Base-by-base conservation (phyloP, 2,329 filamentous ascomycete genomes). In the Akanthomyces lecanii region DNA sequence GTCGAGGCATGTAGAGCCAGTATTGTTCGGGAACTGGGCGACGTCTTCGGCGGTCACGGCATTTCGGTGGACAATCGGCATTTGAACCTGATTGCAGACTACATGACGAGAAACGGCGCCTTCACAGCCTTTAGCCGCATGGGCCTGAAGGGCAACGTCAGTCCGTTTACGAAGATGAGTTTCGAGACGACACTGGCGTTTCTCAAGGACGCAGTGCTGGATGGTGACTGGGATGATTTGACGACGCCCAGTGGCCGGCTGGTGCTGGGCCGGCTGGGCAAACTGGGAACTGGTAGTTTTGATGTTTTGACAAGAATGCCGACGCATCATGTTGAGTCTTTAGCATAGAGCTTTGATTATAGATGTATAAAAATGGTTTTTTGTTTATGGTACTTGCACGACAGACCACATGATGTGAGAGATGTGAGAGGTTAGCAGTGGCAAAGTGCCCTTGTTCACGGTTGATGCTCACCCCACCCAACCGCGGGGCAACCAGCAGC, bases 171-270 rank as follows among this genome's bases (percentile, higher is more conserved):
- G 77, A 98, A 98, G 83, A 98, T 98, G 94, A 96, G 91, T 75
- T 99, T 98, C 78, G 95, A 99, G 83, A 99, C 95, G 4, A 99
- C 95, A 2, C 85, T 98, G 45, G 89, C 90, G 0, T 97, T 97
- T 81, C 82, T 99, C 71, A 93, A 90, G 75, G 95, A 98, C 72
- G 93, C 95, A 1, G 89, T 97, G 30, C 80, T 96, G 63, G 92
- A 96, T 71, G 88, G 91, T 56, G 95, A 98, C 75, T 91, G 87
- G 82, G 95, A 99, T 75, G 90, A 95, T 70, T 79, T 99, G 65
- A 86, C 84, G 64, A 92, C 89, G 65, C 95, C 96, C 0, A 95
- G 90, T 75, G 89, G 91, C 66, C 85, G 94, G 64, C 90, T 99
- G 70, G 93, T 98, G 55, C 88, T 95, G 73, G 95, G 96, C 18